Evolutionary conservation across 1,284 basidiomycete species (phyloP).

Genomic region (Puccinia brachypodii): DNA sequence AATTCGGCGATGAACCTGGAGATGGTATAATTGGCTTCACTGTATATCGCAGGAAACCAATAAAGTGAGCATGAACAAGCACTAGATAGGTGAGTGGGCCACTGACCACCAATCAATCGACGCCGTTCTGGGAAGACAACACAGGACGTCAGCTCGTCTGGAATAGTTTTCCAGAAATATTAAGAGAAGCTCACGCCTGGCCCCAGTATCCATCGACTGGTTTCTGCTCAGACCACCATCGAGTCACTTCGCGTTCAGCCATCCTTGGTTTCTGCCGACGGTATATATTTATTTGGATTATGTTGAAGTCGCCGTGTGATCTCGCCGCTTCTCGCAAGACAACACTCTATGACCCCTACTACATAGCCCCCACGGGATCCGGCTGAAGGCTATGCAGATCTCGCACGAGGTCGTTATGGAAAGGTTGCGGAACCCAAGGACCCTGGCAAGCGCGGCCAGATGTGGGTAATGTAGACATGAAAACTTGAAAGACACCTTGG

Average conservation of each 20-base stretch:
- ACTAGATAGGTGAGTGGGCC: neutral
- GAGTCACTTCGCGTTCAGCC: conserved; percentile 24
- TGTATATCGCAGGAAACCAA: neutral
- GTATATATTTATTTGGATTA: too few species aligned
- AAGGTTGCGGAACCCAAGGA: too few species aligned
- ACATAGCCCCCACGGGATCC: too few species aligned
- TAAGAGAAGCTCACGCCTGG: conserved; percentile 24
- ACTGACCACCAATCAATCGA: conserved; percentile 49
- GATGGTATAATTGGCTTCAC: conserved; percentile 50
- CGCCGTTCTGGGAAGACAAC: neutral
- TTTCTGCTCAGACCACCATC: conserved; percentile 43
- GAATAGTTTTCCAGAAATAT: neutral
- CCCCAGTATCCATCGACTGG: conserved; percentile 37
- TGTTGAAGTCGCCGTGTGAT: too few species aligned
- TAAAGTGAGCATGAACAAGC: neutral
- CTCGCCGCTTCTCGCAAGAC: too few species aligned
- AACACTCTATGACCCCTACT: too few species aligned
- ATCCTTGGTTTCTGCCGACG: too few species aligned
- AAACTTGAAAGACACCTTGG: too few species aligned
- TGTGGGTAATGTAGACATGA: too few species aligned
- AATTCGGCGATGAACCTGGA: conserved; percentile 59
- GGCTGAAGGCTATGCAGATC: too few species aligned
- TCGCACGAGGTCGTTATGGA: too few species aligned
- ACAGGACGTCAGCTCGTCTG: neutral
- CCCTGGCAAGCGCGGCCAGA: too few species aligned